Conservation (phyloP, 2,329 filamentous ascomycete genomes). For the Calonectria hongkongensis region DNA sequence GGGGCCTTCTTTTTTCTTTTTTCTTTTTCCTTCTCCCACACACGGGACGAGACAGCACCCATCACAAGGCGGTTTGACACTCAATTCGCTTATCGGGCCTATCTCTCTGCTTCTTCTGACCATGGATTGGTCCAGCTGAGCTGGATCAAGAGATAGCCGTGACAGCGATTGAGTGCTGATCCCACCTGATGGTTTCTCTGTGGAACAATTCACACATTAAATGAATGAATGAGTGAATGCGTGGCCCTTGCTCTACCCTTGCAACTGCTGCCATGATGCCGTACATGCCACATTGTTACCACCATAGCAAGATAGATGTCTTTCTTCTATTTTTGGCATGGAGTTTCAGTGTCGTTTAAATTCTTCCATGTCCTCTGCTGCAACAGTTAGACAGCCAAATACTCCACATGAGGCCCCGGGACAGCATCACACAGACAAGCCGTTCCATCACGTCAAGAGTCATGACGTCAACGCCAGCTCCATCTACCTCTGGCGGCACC, state of each 20-base stretch:
- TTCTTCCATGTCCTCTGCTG: background rate
- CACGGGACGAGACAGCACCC: background rate
- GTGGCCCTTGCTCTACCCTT: too few relatives aligned
- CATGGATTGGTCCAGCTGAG: too few relatives aligned
- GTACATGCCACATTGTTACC: background rate
- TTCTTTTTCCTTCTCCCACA: background rate
- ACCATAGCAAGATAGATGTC: background rate
- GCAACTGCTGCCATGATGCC: background rate
- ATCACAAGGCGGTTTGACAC: background rate
- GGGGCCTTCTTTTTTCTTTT: too few relatives aligned
- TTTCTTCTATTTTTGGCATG: background rate
- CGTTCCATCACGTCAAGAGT: background rate
- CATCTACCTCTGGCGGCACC: constrained; percentile 10
- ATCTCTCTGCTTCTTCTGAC: background rate
- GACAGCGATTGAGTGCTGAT: background rate
- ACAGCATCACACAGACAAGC: background rate
- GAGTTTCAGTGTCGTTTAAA: background rate
- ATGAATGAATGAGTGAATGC: too few relatives aligned
- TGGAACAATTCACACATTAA: background rate
- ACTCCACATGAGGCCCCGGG: constrained; percentile 1
- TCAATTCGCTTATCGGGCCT: constrained; percentile 5
- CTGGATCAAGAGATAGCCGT: background rate
- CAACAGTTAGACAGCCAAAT: background rate
- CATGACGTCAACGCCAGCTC: constrained; percentile 31
- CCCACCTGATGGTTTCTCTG: background rate